These are phyloP conservation scores for Solanum chiquidenum DNA, from an alignment of 257 asterid species.

Conservation along the genomic window DNA sequence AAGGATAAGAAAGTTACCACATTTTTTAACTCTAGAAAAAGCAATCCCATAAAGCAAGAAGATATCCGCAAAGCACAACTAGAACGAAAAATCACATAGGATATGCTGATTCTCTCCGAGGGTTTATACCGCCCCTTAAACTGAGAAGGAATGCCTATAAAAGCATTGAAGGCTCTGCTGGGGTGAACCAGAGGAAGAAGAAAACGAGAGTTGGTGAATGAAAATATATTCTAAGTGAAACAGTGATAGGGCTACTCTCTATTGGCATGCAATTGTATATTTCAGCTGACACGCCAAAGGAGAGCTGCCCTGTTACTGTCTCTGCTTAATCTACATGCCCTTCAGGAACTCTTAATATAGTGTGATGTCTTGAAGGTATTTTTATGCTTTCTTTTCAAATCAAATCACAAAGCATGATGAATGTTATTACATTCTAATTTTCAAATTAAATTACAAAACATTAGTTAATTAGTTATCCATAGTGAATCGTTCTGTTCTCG, in stretches of 20 bases:
- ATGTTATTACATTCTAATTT: too few species aligned
- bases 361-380: background rate
- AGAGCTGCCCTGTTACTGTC: background rate
- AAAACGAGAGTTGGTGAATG: background rate
- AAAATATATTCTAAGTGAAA: slow-evolving; percentile 3
- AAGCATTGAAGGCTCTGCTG: background rate
- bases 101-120: slow-evolving; percentile 22
- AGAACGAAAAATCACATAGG: slow-evolving; percentile 8
- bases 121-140: slow-evolving; percentile 21
- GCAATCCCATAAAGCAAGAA: background rate
- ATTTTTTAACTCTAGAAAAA: background rate
- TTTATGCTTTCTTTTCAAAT: background rate
- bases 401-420: too few species aligned
- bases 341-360: background rate
- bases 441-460: too few species aligned
- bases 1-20: background rate
- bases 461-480: background rate
- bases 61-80: background rate
- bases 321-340: background rate
- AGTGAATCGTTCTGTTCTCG: background rate
- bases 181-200: background rate
- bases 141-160: background rate
- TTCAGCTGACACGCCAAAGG: background rate
- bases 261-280: background rate
- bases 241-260: slow-evolving; percentile 17